A percentile compares a stretch with the other conserved stretches of the same genome.
phyloP scores from a whole-genome alignment of 78 protist species.

The Dictyostelium purpureum region DNA sequence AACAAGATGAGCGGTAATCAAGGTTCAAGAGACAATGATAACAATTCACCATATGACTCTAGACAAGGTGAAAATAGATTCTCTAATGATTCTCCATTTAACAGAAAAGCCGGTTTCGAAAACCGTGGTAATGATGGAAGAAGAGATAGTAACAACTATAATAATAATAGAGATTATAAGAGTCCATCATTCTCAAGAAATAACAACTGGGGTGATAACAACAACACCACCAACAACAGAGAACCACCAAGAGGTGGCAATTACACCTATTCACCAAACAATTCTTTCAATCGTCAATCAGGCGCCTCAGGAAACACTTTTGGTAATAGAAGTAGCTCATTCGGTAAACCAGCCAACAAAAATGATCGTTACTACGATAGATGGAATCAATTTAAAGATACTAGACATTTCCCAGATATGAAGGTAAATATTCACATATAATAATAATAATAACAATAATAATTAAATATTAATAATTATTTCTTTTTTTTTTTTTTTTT shows the following conservation, averaged over 20 bases:
- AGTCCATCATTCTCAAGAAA: constrained; percentile 2
- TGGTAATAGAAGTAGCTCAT: background rate
- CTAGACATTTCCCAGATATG: constrained; percentile 23
- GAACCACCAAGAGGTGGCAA: background rate
- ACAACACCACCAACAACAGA: background rate
- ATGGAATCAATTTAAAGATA: constrained; percentile 29
- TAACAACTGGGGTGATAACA: background rate
- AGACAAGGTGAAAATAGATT: background rate
- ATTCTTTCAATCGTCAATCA: background rate
- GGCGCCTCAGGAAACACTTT: background rate
- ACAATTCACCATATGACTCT: background rate
- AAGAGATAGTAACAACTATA: background rate
- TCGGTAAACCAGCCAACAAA: background rate
- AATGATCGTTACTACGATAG: constrained; percentile 49
- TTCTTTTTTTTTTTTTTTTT: background rate
- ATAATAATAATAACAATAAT: background rate
- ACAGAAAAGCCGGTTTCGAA: background rate
- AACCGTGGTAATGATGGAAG: background rate
- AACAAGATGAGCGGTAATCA: background rate
- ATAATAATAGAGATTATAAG: background rate
- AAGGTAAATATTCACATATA: no score
- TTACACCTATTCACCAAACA: constrained; percentile 13
- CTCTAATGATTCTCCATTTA: background rate
- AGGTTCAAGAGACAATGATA: background rate
- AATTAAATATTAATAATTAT: background rate